Evolutionary conservation across 1,284 basidiomycete species (phyloP).

Genomic region (Sanghuangporus sanghuang): DNA sequence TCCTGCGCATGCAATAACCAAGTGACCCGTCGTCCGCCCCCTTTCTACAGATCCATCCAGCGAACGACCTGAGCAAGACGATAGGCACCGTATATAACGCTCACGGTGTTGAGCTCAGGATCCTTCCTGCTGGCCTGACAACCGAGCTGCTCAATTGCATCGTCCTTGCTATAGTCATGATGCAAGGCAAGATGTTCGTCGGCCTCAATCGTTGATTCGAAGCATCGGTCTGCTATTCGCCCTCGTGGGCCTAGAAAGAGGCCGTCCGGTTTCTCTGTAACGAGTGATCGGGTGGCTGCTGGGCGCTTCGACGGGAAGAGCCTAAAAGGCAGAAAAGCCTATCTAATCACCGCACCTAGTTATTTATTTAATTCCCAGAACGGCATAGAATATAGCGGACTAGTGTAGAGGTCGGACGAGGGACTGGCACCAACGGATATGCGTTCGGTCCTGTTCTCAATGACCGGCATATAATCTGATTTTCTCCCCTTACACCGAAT

Average conservation of each 20-base stretch:
- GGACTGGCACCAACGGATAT: neutral
- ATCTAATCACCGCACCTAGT: constrained; percentile 1
- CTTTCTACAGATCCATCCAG: constrained; percentile 1
- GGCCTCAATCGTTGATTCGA: neutral
- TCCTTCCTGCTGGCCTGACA: constrained; percentile 4
- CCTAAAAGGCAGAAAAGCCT: constrained; percentile 8
- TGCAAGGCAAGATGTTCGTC: constrained; percentile 16
- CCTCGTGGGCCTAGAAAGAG: neutral
- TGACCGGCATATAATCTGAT: neutral
- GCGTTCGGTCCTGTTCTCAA: neutral
- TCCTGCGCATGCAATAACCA: neutral
- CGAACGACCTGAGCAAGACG: neutral
- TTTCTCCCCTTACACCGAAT: too few species aligned
- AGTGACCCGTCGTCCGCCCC: neutral
- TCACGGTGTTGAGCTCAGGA: constrained; percentile 11
- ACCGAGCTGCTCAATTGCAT: constrained; percentile 11
- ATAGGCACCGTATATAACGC: constrained; percentile 10
- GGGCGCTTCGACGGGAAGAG: neutral
- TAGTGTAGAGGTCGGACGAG: neutral
- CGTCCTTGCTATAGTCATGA: constrained; percentile 8
- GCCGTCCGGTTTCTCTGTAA: neutral
- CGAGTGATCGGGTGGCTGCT: neutral
- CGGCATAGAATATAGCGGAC: neutral
- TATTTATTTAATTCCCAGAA: neutral
- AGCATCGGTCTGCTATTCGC: neutral